Conservation (phyloP, 140 eudicot species). For the Flaveria floridana region DNA sequence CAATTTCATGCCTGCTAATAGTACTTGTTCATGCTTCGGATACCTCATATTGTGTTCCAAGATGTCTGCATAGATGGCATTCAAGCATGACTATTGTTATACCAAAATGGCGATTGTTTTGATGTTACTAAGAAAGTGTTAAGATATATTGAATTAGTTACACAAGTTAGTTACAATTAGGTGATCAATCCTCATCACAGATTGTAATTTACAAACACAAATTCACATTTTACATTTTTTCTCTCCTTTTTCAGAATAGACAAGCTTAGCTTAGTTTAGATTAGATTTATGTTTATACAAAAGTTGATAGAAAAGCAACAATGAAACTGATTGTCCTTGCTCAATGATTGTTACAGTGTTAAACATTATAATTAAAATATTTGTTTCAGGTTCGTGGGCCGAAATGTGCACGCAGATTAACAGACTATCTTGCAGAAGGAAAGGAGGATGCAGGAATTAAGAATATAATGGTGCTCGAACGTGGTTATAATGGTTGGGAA, state of each 20-base stretch:
- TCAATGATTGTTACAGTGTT: background rate
- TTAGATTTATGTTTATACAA: background rate
- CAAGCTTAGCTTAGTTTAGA: background rate
- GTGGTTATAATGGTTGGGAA: slow-evolving; percentile 94
- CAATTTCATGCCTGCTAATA: background rate
- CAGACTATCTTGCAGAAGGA: slow-evolving; percentile 58
- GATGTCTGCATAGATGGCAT: slow-evolving; percentile 1
- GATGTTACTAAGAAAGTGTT: background rate
- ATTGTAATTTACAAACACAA: background rate
- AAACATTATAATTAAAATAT: background rate
- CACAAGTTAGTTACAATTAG: background rate
- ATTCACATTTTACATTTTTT: background rate
- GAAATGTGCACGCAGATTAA: slow-evolving; percentile 75
- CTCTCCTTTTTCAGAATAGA: background rate
- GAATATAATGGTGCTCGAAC: slow-evolving; percentile 73
- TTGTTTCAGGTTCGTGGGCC: slow-evolving; percentile 85
- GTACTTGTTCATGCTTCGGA: background rate
- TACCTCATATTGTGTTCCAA: slow-evolving; percentile 1
- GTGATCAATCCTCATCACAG: background rate
- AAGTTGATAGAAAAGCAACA: background rate
- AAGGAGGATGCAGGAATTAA: slow-evolving; percentile 62
- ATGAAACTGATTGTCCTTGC: background rate
- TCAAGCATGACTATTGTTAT: background rate
- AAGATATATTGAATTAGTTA: background rate
- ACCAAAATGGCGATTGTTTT: background rate